These are phyloP conservation scores for Pilaira anomala DNA, from an alignment of 192 early-diverging fungal species.

Conservation along the genomic window DNA sequence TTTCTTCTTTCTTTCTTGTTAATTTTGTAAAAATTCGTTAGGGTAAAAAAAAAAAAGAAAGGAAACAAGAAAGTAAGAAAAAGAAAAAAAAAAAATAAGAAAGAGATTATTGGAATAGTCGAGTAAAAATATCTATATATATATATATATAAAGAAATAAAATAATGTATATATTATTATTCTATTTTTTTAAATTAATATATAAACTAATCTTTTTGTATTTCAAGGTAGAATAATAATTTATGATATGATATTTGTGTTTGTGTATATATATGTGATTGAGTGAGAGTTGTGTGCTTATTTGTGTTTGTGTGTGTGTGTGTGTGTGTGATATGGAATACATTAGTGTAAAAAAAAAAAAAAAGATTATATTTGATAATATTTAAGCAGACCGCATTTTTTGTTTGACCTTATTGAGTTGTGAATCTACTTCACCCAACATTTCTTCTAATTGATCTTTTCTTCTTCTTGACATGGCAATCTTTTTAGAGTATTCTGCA, in stretches of 20 bases:
- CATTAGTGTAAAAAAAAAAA: too few relatives aligned
- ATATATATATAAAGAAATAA: not conserved
- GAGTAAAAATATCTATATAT: not conserved
- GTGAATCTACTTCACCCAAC: conserved; percentile 45
- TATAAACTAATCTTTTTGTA: not conserved
- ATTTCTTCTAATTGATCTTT: conserved; percentile 50
- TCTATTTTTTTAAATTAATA: not conserved
- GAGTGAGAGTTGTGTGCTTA: too few relatives aligned
- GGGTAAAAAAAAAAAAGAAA: not conserved
- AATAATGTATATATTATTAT: conserved; percentile 1
- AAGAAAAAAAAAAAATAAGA: not conserved
- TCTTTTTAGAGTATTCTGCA: conserved; percentile 34
- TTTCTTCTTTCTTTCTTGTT: too few relatives aligned
- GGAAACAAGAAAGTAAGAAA: too few relatives aligned
- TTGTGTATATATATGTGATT: not conserved
- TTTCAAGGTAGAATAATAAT: not conserved
- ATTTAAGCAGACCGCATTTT: conserved; percentile 31
- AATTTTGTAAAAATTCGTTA: not conserved
- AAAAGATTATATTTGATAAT: too few relatives aligned
- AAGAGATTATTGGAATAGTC: not conserved
- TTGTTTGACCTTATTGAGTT: conserved; percentile 45
- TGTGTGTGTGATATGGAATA: not conserved
- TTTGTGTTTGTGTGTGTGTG: not conserved
- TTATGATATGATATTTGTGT: not conserved
- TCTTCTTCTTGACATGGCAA: conserved; percentile 40